Base-by-base conservation (phyloP, 1,284 basidiomycete species). In the Malassezia caprae region DNA sequence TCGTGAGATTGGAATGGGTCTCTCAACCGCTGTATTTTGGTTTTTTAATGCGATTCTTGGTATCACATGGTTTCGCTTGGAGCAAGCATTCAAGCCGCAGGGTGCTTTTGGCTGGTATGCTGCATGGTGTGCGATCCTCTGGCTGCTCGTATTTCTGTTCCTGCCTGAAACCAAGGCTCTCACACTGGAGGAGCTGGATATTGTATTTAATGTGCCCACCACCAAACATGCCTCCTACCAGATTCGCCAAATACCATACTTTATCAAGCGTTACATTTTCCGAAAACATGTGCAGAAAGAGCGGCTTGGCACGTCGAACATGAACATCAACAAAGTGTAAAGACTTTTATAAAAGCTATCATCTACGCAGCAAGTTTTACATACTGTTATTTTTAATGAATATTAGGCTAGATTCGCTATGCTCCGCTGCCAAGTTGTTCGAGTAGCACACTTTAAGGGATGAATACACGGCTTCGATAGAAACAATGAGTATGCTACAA, bases 101-200 rank as follows among this genome's bases (percentile, higher is more conserved):
- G 61, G 67, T 40, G 63, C 68, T 17, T 59, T 75, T 42, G 53
- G 61, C 46, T 64, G 63, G 61, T 66, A 72, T 59, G 56, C 74
- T 17, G 62, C 65, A 19, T 54, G 66, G 35, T 69, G 69, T 59
- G 23, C 60, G 2, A 39, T 67, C 11, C 59, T 68, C 4, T 58
- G 67, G 52, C 15, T 60, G 17, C 56, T 72, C 23, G 62, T 68
- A 35, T 67, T 60, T 43, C 49, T 71, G 46, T 83, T 85, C 64
- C 79, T 87, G 6, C 86, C 85, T 34, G 87, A 90, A 78, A 90
- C 87, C 28, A 89, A 87, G 77, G 80, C 82, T 2, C 80, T 83
- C 53, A 84, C 86, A 1, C 80, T 90, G 26, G 87, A 90, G 72
- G 82, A 84, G 70, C 76, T 84, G 44, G 82, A 84, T 64, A 56